Evolutionary conservation across 2,329 filamentous ascomycete genomes (phyloP).

Genomic region (Cladophialophora bantiana): DNA sequence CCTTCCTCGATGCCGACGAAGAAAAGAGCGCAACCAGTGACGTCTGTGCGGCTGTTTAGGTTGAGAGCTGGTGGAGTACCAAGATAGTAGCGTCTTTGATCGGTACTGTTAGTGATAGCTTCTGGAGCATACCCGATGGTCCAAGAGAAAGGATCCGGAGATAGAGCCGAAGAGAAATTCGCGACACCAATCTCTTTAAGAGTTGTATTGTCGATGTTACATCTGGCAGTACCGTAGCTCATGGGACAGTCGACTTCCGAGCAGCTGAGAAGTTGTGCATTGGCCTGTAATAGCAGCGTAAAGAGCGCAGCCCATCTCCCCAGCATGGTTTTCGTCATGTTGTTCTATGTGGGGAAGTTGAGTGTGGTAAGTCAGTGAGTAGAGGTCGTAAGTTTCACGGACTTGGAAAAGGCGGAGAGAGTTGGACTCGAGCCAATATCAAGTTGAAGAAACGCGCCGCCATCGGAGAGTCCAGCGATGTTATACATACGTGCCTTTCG

Average conservation of each 20-base stretch:
- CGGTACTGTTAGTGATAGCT: conserved; percentile 1
- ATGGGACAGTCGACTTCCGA: conserved; percentile 8
- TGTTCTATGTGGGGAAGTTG: no score
- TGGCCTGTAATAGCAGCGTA: conserved; percentile 1
- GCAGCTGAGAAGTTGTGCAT: conserved; percentile 7
- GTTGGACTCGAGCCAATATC: no score
- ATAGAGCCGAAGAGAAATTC: conserved; percentile 6
- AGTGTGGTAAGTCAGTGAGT: no score
- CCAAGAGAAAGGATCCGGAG: conserved; percentile 5
- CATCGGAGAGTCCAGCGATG: no score
- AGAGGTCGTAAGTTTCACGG: no score
- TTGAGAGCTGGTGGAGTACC: conserved; percentile 4
- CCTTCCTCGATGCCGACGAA: conserved; percentile 11
- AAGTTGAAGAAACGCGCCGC: no score
- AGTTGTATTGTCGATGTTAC: conserved; percentile 4
- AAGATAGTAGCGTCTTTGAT: conserved; percentile 9
- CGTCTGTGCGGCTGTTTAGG: conserved; percentile 5
- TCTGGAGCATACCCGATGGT: conserved; percentile 6
- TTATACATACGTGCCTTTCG: no score
- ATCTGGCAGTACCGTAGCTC: conserved; percentile 7
- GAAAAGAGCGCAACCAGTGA: conserved; percentile 11
- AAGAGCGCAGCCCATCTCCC: background rate
- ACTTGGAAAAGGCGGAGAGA: no score
- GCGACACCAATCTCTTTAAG: conserved; percentile 4
- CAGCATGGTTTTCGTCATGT: conserved; percentile 9